Evolutionary conservation across 805 yeast species (phyloP).

Genomic region (Saturnispora gosingensis): DNA sequence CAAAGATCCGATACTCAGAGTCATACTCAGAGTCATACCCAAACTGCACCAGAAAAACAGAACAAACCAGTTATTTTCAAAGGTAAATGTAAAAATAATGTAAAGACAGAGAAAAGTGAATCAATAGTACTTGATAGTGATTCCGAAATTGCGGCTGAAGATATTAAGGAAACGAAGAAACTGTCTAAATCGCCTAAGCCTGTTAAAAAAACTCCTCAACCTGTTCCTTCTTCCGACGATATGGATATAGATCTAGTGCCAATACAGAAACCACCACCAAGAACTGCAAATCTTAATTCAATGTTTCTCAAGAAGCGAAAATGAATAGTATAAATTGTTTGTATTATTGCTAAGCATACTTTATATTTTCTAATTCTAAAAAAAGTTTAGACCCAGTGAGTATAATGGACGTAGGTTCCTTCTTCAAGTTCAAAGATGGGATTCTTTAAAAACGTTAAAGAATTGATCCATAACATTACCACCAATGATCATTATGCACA

Average conservation of each 20-base stretch:
- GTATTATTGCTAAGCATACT: neutral
- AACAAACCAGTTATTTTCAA: neutral
- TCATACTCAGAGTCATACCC: neutral
- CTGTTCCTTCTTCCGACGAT: neutral
- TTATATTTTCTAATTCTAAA: neutral
- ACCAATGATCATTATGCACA: conserved; percentile 54
- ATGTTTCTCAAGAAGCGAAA: conserved; percentile 1
- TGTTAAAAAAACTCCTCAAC: neutral
- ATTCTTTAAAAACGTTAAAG: conserved; percentile 25
- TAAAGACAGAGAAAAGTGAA: neutral
- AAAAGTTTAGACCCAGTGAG: neutral
- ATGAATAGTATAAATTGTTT: neutral
- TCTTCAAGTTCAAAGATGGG: conserved; percentile 16
- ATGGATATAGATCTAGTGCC: neutral
- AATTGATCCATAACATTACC: conserved; percentile 39
- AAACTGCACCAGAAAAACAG: neutral
- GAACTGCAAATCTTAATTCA: neutral
- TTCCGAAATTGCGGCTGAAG: neutral
- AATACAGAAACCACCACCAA: neutral
- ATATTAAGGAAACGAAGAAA: neutral
- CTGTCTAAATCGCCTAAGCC: neutral
- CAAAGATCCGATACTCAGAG: conserved; percentile 1
- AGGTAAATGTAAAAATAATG: neutral
- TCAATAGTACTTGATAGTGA: neutral
- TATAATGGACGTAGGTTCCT: neutral